phyloP scores from a whole-genome alignment of 2,329 filamentous ascomycete genomes.

The Penicillium decumbens region DNA sequence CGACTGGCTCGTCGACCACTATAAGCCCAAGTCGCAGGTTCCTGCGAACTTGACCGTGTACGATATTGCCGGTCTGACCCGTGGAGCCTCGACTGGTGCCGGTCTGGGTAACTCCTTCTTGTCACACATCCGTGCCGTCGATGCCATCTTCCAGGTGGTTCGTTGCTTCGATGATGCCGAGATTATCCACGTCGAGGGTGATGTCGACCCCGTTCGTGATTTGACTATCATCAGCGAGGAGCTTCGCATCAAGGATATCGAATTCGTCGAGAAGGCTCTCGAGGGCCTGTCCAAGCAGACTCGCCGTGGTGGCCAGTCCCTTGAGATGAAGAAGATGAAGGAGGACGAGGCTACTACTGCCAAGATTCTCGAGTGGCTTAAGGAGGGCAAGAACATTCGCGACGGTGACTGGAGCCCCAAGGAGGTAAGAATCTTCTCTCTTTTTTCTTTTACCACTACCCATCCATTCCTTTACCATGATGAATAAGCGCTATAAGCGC shows the following conservation, averaged over 20 bases:
- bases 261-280: constrained; percentile 93
- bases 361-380: constrained; percentile 76
- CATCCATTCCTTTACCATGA: constrained; percentile 58
- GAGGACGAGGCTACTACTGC: constrained; percentile 92
- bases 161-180: constrained; percentile 98
- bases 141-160: constrained; percentile 96
- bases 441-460: constrained; percentile 17
- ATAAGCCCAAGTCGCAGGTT: constrained; percentile 96
- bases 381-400: constrained; percentile 87
- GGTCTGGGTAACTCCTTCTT: constrained; percentile 97
- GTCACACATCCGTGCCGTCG: constrained; percentile 96
- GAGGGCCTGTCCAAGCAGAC: constrained; percentile 94
- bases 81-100: constrained; percentile 92
- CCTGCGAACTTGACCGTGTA: constrained; percentile 97
- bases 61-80: constrained; percentile 94
- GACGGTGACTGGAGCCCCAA: constrained; percentile 87
- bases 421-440: constrained; percentile 62
- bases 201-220: constrained; percentile 92
- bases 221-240: constrained; percentile 96
- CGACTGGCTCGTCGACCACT: constrained; percentile 93
- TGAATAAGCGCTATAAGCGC: constrained; percentile 94
- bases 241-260: constrained; percentile 94
- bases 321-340: constrained; percentile 96
- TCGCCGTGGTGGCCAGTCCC: constrained; percentile 82
- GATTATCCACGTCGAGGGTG: constrained; percentile 98